These are phyloP conservation scores for Cryptococcus hybrid DNA, from an alignment of 1,284 basidiomycete genomes.

Conservation along the genomic window DNA sequence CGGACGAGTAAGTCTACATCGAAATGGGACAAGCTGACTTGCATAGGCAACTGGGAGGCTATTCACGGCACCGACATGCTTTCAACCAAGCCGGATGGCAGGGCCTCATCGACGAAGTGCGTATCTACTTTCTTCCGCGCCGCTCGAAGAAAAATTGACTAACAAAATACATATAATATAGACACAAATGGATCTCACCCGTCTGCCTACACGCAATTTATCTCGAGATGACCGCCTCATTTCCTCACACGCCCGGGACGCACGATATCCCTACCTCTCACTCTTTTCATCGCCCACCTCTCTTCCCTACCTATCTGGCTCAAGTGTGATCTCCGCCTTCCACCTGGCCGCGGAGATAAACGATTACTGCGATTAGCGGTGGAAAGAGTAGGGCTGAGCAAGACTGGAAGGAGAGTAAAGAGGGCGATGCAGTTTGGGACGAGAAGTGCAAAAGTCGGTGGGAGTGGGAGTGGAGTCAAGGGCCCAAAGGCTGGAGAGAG, in stretches of 20 bases:
- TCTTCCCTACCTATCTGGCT: conserved; percentile 69
- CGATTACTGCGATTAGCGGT: conserved; percentile 72
- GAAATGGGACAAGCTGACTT: neutral
- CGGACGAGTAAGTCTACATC: conserved; percentile 66
- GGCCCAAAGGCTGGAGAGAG: conserved; percentile 26
- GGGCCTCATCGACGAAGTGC: conserved; percentile 75
- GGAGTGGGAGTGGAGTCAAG: conserved; percentile 15
- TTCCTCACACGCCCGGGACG: conserved; percentile 84
- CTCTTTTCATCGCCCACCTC: conserved; percentile 70
- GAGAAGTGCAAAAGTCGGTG: conserved; percentile 78
- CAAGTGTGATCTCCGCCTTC: conserved; percentile 65
- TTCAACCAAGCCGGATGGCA: conserved; percentile 67
- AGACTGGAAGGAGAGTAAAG: conserved; percentile 74
- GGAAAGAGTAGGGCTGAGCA: conserved; percentile 63
- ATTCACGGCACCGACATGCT: conserved; percentile 80
- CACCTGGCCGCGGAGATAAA: conserved; percentile 80
- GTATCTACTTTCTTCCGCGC: conserved; percentile 7
- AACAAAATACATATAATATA: neutral
- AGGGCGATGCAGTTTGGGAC: conserved; percentile 97
- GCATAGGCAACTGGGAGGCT: conserved; percentile 75
- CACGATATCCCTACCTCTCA: conserved; percentile 84
- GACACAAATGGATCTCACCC: conserved; percentile 86
- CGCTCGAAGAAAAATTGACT: neutral
- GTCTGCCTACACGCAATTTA: conserved; percentile 84
- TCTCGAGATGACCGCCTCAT: conserved; percentile 92